Evolutionary conservation across 192 early-diverging fungal genomes (phyloP), one percentile per base, ranked within the genome.

Genomic region (Backusella liffmaniae): DNA sequence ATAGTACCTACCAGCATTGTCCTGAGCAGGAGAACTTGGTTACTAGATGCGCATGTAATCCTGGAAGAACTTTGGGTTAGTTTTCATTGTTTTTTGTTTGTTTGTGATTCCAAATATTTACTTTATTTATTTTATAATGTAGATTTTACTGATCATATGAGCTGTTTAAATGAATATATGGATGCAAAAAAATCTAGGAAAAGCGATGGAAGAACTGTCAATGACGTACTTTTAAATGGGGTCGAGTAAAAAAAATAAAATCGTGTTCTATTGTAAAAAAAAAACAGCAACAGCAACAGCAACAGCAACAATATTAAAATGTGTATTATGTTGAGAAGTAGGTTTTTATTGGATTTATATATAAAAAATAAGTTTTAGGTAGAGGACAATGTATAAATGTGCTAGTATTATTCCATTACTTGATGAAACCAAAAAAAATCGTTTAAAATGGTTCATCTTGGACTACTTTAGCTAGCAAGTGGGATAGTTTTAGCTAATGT

Each of bases 71-170:
- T 8, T 32, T 78, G 32, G 77, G 77, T 78, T 65, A 62, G 56
- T 18, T 36, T 23, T 15, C 29, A 42, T 1, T 39, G 0, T 26
- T 32, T 32, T 32, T 32, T 32, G 32, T 32, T 15, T 41, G 23
- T 13, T 16, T 26, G 39, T 23, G 29, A 26, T 12, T 23, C 0
- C 16, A 69, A 16, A 37, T 23, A 42, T 37, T 39, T 26, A 23
- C 29, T 12, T 73, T 1, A 16, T 44, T 44, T 15, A 16, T 44
- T 16, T 44, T 13, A 4, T 39, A 10, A 39, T 39, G 1, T 49
- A 74, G 73, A 74, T 29, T 74, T 42, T 36, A 67, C 65, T 21
- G 73, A 74, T 66, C n/a, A 5, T 4, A 74, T 74, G 73, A 74
- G 73, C 23, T 74, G 73, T 18, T 30, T 74, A 7, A 67, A 66